Base-by-base conservation (phyloP, 208 protist species). In the Herpetomonas samuelpessoai region DNA sequence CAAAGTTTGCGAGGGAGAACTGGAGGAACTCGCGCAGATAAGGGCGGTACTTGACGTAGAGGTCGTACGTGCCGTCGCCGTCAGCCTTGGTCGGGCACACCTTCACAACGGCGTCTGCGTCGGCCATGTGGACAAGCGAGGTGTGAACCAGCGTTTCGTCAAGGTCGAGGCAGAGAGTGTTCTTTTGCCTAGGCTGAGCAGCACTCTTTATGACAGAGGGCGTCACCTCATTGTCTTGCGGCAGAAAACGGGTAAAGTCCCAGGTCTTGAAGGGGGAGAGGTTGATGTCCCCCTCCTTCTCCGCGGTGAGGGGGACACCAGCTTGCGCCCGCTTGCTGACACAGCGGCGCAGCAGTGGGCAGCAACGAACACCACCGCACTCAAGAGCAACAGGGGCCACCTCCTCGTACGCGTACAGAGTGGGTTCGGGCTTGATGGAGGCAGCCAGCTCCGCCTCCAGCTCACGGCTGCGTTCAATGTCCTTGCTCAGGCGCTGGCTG, bases 111-210 rank as follows among this genome's bases (percentile, higher is more conserved):
- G 65, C 65, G 48, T 81, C 70, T 1, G 75, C 64, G 48, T 74
- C 70, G 21, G 57, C 14, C 57, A 82, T 79, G 19, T 53, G 50
- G 44, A 54, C 45, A 14, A 71, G 39, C 0, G 80, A 83, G 35
- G 76, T 76, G 69, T 75, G 68, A 48, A 83, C 60, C 16, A 87
- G 67, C 3, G 76, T 83, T 48, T 83, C 76, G 30, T 87, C 80
- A 14, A 87, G 46, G 59, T 83, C 80, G 1, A 87, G 69, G n/a
- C 76, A 56, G 19, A 87, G 26, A 0, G 76, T 81, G 4, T 72
- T 39, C 31, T 62, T 72, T 14, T 25, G 27, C 53, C 31, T 57
- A 49, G 2, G 27, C 27, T 49, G 28, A 22, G 56, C 30, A 14
- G 54, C 35, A 44, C 24, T 19, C 27, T 7, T 16, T 27, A 14